These are phyloP conservation scores for Sphaerobolus stellatus DNA, from an alignment of 1,284 basidiomycete species.

Conservation along the genomic window DNA sequence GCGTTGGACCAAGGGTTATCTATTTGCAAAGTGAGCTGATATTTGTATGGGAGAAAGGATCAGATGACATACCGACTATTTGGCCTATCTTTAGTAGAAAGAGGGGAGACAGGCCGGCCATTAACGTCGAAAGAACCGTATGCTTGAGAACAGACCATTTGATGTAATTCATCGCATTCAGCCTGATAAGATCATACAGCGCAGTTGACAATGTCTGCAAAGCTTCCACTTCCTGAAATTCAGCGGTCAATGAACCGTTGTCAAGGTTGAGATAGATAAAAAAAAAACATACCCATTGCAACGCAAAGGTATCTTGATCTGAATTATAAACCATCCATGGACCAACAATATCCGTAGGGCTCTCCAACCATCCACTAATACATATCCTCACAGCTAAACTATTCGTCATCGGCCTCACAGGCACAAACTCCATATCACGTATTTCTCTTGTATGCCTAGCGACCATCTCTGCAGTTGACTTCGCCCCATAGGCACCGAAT, in stretches of 20 bases:
- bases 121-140: slow-evolving; percentile 50
- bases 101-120: slow-evolving; percentile 52
- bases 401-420: slow-evolving; percentile 42
- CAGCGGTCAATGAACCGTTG: neutral
- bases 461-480: slow-evolving; percentile 48
- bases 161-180: slow-evolving; percentile 51
- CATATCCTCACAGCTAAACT: slow-evolving; percentile 55
- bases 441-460: slow-evolving; percentile 53
- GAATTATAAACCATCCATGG: slow-evolving; percentile 53
- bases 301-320: slow-evolving; percentile 52
- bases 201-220: slow-evolving; percentile 50
- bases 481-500: slow-evolving; percentile 59
- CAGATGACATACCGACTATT: slow-evolving; percentile 45
- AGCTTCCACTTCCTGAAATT: slow-evolving; percentile 52
- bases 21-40: slow-evolving; percentile 18
- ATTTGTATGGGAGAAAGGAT: slow-evolving; percentile 1
- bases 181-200: slow-evolving; percentile 44
- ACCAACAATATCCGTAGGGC: slow-evolving; percentile 45
- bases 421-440: slow-evolving; percentile 51
- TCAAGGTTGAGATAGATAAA: neutral
- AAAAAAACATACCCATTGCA: slow-evolving; percentile 53
- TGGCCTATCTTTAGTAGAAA: slow-evolving; percentile 52
- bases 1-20: slow-evolving; percentile 65
- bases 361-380: slow-evolving; percentile 55
- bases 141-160: slow-evolving; percentile 49